Percentiles rank a stretch among this genome's conserved stretches.
Evolutionary conservation across 768 basidiomycete genomes (phyloP).

Genomic region (Pulveroboletus sp.): DNA sequence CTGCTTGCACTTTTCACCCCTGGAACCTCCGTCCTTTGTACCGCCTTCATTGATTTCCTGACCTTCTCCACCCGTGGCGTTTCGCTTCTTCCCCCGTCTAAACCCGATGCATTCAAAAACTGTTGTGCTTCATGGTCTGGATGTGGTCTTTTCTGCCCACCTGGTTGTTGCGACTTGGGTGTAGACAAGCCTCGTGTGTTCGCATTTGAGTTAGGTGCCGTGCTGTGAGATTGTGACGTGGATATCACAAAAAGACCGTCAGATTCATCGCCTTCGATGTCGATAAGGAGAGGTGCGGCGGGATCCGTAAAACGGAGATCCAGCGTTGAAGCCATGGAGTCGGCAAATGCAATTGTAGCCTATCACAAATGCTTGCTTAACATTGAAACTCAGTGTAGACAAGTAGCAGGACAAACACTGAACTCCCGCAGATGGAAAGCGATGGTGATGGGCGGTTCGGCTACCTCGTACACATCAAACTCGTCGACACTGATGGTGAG

Average conservation of each 20-base stretch:
- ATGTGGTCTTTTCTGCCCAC: slow-evolving; percentile 20
- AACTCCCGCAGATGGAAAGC: slow-evolving; percentile 83
- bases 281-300: slow-evolving; percentile 69
- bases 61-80: slow-evolving; percentile 44
- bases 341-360: slow-evolving; percentile 80
- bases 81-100: slow-evolving; percentile 25
- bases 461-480: slow-evolving; percentile 73
- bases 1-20: slow-evolving; percentile 7
- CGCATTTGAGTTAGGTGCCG: slow-evolving; percentile 14
- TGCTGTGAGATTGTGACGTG: slow-evolving; percentile 55
- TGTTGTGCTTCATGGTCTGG: slow-evolving; percentile 20
- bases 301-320: slow-evolving; percentile 76
- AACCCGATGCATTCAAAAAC: slow-evolving; percentile 27
- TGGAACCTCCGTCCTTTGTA: slow-evolving; percentile 26
- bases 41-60: slow-evolving; percentile 36
- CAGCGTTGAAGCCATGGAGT: slow-evolving; percentile 58
- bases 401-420: slow-evolving; percentile 44
- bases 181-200: slow-evolving; percentile 15
- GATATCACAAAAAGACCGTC: slow-evolving; percentile 75
- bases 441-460: slow-evolving; percentile 57
- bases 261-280: slow-evolving; percentile 62
- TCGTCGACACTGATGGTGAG: slow-evolving; percentile 73
- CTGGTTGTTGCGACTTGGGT: slow-evolving; percentile 9
- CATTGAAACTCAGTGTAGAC: neutral
- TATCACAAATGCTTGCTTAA: slow-evolving; percentile 25